Percentiles rank a stretch among this genome's conserved stretches.
These are phyloP conservation scores for Beta lomatogona DNA, from an alignment of 179 eudicot genomes.

Conservation along the genomic window DNA sequence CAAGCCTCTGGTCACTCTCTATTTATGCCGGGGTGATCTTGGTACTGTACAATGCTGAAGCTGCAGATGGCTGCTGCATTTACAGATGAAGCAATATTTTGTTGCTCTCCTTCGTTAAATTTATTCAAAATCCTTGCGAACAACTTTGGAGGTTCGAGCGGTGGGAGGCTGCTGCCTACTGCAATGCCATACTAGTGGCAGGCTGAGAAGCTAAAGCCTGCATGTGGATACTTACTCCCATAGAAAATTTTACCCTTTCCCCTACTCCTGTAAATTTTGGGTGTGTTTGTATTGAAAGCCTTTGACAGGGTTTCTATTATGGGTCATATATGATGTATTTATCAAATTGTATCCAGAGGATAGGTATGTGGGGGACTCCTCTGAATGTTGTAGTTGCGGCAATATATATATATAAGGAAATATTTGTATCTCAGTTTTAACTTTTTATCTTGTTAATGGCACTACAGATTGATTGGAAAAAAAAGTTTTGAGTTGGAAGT, in stretches of 20 bases:
- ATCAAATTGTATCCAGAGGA: conserved; percentile 4
- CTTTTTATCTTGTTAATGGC: conserved; percentile 1
- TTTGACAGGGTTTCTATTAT: too few species aligned
- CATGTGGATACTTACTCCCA: background rate
- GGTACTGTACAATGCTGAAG: conserved; percentile 13
- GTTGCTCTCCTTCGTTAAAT: background rate
- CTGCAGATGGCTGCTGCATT: conserved; percentile 17
- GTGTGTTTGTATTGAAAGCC: conserved; percentile 9
- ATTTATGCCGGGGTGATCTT: conserved; percentile 21
- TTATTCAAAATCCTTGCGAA: background rate
- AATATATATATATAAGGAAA: background rate
- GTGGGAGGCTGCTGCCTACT: conserved; percentile 26
- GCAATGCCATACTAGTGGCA: conserved; percentile 3
- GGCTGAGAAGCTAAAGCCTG: conserved; percentile 23
- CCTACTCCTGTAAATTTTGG: background rate
- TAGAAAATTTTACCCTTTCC: background rate
- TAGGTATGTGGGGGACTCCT: conserved; percentile 6
- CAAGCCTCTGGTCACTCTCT: conserved; percentile 20
- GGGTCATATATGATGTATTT: background rate
- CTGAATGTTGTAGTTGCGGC: conserved; percentile 14
- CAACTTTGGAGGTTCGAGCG: conserved; percentile 9
- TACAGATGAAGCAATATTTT: background rate
- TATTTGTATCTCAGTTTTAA: background rate
- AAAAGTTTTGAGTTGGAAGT: too few species aligned
- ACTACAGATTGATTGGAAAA: background rate